Evolutionary conservation across 441 rosid genomes (phyloP), one percentile per base, ranked within the genome.

Genomic region (Corymbia citriodora): DNA sequence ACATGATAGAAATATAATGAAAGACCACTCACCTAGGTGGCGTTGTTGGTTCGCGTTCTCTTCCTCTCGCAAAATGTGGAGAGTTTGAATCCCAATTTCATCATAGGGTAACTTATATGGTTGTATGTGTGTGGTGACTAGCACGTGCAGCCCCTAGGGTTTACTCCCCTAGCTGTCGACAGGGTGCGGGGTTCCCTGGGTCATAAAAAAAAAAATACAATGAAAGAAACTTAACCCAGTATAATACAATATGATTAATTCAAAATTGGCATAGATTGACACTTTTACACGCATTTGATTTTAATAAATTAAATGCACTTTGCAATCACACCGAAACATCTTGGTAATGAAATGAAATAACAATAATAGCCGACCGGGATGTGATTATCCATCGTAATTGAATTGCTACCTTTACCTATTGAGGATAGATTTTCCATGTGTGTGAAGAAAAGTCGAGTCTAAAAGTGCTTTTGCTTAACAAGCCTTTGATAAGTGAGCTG

Each of bases 191-290:
- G n/a, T n/a, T n/a, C n/a, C n/a, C n/a, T n/a, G n/a, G n/a, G n/a
- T n/a, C n/a, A n/a, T n/a, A n/a, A n/a, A n/a, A n/a, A n/a, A n/a
- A n/a, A n/a, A n/a, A n/a, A n/a, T n/a, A n/a, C 9, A 29, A 63
- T 21, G 33, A 29, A 0, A 63, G 70, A 27, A 27, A 63, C 1
- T 9, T n/a, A 29, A 6, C n/a, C 12, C 0, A 3, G 2, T 7
- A 61, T 9, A 9, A 23, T 57, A 57, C 13, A 23, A 9, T 4
- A 57, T 57, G 63, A 57, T 1, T 23, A 23, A 21, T 19, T 57
- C 13, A 10, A 57, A 57, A 23, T 23, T 21, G 63, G 63, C 5
- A 57, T 10, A 27, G 23, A 23, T 23, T 57, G 63, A 57, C 63
- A 57, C 13, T 23, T 57, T 57, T 57, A 21, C 29, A 57, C 9